These are phyloP conservation scores for Colletotrichum graminicola DNA, from an alignment of 2,329 filamentous ascomycete species.

Conservation along the genomic window DNA sequence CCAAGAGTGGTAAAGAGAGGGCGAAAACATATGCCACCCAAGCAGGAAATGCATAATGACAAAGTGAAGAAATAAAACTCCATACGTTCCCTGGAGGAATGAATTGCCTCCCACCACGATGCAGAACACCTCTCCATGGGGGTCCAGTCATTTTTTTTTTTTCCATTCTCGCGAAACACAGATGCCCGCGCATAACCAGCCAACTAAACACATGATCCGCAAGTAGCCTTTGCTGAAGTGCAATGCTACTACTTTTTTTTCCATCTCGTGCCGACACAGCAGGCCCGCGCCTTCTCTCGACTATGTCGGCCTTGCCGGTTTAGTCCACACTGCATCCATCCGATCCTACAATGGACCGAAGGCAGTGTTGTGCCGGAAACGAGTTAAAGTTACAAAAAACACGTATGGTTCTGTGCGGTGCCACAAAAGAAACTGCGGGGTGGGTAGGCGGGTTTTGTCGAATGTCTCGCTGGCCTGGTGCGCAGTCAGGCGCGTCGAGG, in stretches of 20 bases:
- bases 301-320: too few relatives aligned
- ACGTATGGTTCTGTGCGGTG: not conserved
- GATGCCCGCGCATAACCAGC: constrained; percentile 45
- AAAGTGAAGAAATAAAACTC: constrained; percentile 38
- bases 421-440: constrained; percentile 3
- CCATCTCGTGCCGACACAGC: not conserved
- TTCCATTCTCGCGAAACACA: constrained; percentile 41
- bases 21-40: constrained; percentile 10
- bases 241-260: constrained; percentile 19
- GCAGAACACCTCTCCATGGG: constrained; percentile 53
- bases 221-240: constrained; percentile 16
- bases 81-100: constrained; percentile 30
- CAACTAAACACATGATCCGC: constrained; percentile 46
- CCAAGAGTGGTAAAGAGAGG: constrained; percentile 29
- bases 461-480: not conserved
- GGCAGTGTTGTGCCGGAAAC: not conserved
- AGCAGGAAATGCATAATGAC: constrained; percentile 24
- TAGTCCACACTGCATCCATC: not conserved
- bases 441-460: not conserved
- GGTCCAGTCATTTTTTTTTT: constrained; percentile 47
- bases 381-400: not conserved
- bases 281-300: not conserved
- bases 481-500: not conserved
- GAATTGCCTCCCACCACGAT: constrained; percentile 49
- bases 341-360: not conserved